A percentile compares a stretch with the other conserved stretches of the same genome.
These are phyloP conservation scores for Kregervanrija pseudodelftensis DNA, from an alignment of 805 yeast species.

Conservation along the genomic window DNA sequence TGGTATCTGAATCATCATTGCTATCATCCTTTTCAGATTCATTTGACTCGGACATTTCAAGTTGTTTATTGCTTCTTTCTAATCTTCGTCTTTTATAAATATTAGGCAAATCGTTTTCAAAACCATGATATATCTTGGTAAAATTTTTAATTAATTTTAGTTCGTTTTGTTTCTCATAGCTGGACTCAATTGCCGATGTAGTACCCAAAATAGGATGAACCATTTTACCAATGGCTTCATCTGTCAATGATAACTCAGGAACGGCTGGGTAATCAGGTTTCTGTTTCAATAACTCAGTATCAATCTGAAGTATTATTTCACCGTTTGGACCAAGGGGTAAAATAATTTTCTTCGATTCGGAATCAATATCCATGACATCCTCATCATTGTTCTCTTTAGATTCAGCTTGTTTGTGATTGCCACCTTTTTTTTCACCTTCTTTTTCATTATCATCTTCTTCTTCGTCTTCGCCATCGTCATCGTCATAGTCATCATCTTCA, in stretches of 20 bases:
- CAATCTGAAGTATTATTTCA: slow-evolving; percentile 12
- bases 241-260: slow-evolving; percentile 19
- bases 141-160: slow-evolving; percentile 48
- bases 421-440: slow-evolving; percentile 5
- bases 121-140: slow-evolving; percentile 66
- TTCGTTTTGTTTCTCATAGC: slow-evolving; percentile 33
- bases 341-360: neutral
- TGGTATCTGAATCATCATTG: slow-evolving; percentile 14
- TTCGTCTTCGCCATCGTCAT: slow-evolving; percentile 24
- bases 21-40: slow-evolving; percentile 11
- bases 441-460: slow-evolving; percentile 8
- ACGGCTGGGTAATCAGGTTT: slow-evolving; percentile 26
- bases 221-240: slow-evolving; percentile 27
- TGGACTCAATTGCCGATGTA: slow-evolving; percentile 33
- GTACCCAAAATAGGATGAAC: slow-evolving; percentile 31
- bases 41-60: slow-evolving; percentile 34
- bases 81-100: slow-evolving; percentile 66
- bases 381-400: neutral
- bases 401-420: neutral
- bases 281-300: slow-evolving; percentile 13
- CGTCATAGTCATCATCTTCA: slow-evolving; percentile 28
- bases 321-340: slow-evolving; percentile 10
- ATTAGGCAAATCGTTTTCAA: slow-evolving; percentile 72
- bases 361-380: neutral
- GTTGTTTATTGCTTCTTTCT: slow-evolving; percentile 71